Evolutionary conservation across 1,139 yeast genomes (phyloP).

Genomic region (Hyphopichia pseudoburtonii): DNA sequence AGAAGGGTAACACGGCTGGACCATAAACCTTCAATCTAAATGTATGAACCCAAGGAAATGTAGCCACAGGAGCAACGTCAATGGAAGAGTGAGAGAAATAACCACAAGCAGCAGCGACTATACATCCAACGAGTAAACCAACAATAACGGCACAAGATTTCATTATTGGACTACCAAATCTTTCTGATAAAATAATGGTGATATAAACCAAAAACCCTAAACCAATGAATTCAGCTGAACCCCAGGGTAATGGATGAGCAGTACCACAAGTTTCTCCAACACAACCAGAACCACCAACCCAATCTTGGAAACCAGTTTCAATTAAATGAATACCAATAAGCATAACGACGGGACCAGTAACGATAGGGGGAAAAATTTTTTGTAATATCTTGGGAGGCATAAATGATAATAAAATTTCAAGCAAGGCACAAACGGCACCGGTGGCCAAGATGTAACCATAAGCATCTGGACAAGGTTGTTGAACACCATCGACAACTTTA

Average conservation of each 20-base stretch:
- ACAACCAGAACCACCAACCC: conserved; percentile 89
- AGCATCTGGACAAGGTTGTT: conserved; percentile 83
- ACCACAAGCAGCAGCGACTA: conserved; percentile 88
- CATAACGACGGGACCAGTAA: conserved; percentile 89
- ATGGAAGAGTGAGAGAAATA: conserved; percentile 59
- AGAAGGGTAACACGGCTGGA: conserved; percentile 78
- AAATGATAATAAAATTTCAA: conserved; percentile 72
- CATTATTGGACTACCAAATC: conserved; percentile 94
- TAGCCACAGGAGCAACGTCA: conserved; percentile 74
- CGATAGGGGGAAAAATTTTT: conserved; percentile 80
- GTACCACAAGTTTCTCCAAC: conserved; percentile 34
- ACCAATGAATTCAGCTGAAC: conserved; percentile 82
- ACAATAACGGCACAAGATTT: conserved; percentile 87
- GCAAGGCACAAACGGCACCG: conserved; percentile 69
- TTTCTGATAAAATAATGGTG: conserved; percentile 71
- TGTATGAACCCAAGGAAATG: conserved; percentile 86
- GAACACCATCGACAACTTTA: conserved; percentile 60
- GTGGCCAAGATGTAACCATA: conserved; percentile 86
- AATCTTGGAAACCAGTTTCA: conserved; percentile 71
- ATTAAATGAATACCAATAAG: conserved; percentile 74
- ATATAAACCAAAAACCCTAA: conserved; percentile 80
- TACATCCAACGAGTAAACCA: conserved; percentile 83
- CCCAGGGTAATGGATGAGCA: conserved; percentile 63
- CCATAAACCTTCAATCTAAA: conserved; percentile 75
- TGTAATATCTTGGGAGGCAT: conserved; percentile 71